A percentile compares a stretch with the other conserved stretches of the same genome.
Evolutionary conservation across 768 basidiomycete species (phyloP).

Genomic region (Tulasnella sp.): DNA sequence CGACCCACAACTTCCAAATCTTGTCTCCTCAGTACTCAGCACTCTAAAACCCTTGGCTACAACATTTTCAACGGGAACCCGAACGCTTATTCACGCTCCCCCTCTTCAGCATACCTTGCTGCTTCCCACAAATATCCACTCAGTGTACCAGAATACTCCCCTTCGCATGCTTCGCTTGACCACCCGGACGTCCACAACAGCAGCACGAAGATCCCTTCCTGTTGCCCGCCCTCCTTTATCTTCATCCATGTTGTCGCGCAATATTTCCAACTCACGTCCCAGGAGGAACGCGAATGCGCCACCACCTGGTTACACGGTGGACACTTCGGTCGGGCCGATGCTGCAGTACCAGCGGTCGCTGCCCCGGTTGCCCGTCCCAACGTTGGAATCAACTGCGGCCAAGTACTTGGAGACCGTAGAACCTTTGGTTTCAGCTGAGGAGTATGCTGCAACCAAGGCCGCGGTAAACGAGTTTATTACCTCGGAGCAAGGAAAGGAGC

Average conservation of each 20-base stretch:
- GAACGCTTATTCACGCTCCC: not conserved
- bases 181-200: not conserved
- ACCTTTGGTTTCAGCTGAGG: constrained; percentile 62
- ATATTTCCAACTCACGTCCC: not conserved
- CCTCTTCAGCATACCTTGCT: not conserved
- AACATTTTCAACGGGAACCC: not conserved
- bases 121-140: not conserved
- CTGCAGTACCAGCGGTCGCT: constrained; percentile 19
- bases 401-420: constrained; percentile 85
- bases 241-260: not conserved
- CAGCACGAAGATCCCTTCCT: constrained; percentile 7
- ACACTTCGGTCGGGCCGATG: constrained; percentile 22
- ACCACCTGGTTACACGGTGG: constrained; percentile 15
- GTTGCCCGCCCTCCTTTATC: not conserved
- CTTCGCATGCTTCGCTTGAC: constrained; percentile 13
- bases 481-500: constrained; percentile 57
- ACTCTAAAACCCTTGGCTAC: not conserved
- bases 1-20: not conserved
- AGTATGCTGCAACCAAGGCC: constrained; percentile 50
- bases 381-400: constrained; percentile 67
- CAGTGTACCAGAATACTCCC: not conserved
- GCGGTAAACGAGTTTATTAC: constrained; percentile 60
- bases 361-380: constrained; percentile 63
- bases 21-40: not conserved
- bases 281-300: not conserved